phyloP scores from a whole-genome alignment of 2,329 filamentous ascomycete species.

The Colletotrichum sp. region DNA sequence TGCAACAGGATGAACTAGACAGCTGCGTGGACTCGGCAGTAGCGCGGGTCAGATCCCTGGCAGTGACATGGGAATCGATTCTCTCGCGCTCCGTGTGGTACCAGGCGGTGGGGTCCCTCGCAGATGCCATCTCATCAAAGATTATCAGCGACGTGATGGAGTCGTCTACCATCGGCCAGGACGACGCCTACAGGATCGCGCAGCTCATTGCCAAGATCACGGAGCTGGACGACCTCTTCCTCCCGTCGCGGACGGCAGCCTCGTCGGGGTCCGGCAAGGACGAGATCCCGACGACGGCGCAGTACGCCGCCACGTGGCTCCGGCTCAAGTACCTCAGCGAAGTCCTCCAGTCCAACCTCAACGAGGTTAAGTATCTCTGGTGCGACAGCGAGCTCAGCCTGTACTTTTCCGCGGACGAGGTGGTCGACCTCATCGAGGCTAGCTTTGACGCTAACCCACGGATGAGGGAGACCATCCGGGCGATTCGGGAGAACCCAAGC shows the following conservation, averaged over 20 bases:
- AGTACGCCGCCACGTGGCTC: conserved; percentile 67
- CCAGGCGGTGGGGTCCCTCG: conserved; percentile 65
- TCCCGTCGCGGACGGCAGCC: conserved; percentile 45
- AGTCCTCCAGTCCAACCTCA: conserved; percentile 69
- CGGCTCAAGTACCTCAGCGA: conserved; percentile 69
- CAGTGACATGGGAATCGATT: conserved; percentile 61
- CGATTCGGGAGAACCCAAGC: conserved; percentile 59
- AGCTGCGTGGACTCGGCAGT: conserved; percentile 59
- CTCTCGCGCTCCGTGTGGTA: conserved; percentile 66
- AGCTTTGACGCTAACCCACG: conserved; percentile 69
- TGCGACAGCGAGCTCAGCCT: conserved; percentile 69
- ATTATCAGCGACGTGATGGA: conserved; percentile 68
- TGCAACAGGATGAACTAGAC: conserved; percentile 61
- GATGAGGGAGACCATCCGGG: conserved; percentile 61
- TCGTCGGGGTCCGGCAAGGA: conserved; percentile 25
- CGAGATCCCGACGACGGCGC: conserved; percentile 59
- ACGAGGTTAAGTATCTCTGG: conserved; percentile 68
- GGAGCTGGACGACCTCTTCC: conserved; percentile 64
- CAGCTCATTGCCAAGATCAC: conserved; percentile 62
- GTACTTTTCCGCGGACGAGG: conserved; percentile 66
- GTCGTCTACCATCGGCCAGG: conserved; percentile 64
- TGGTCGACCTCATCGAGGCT: conserved; percentile 65
- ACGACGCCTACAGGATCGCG: conserved; percentile 68
- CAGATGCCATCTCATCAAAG: conserved; percentile 63
- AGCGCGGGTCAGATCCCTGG: conserved; percentile 57